These are phyloP conservation scores for Cystobasidium slooffiae DNA, from an alignment of 1,284 basidiomycete genomes.

Conservation along the genomic window DNA sequence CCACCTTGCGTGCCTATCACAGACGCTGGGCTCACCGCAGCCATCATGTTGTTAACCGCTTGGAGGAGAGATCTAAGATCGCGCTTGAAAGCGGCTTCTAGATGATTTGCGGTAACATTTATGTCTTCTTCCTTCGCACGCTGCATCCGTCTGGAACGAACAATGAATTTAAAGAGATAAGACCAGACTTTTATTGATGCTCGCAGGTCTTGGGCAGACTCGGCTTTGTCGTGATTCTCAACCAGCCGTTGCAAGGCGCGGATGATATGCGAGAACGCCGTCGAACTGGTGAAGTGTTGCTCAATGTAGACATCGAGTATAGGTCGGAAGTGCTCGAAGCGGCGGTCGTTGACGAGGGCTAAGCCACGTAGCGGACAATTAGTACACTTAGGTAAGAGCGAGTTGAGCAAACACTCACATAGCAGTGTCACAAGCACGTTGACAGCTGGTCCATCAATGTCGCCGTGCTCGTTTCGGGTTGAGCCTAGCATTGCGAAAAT, in stretches of 20 bases:
- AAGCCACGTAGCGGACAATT: conserved; percentile 57
- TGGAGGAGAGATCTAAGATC: conserved; percentile 60
- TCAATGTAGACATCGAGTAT: conserved; percentile 93
- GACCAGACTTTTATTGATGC: conserved; percentile 95
- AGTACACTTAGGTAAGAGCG: too few species aligned
- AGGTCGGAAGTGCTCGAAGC: conserved; percentile 94
- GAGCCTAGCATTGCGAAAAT: conserved; percentile 88
- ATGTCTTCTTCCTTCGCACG: conserved; percentile 76
- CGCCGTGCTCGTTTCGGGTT: conserved; percentile 70
- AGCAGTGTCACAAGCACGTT: conserved; percentile 84
- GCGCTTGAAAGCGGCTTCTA: conserved; percentile 81
- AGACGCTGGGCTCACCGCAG: conserved; percentile 72
- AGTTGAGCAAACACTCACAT: conserved; percentile 11
- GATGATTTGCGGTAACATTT: conserved; percentile 80
- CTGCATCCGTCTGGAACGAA: conserved; percentile 83
- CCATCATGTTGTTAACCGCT: conserved; percentile 89
- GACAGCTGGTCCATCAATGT: conserved; percentile 86
- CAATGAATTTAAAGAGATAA: conserved; percentile 92
- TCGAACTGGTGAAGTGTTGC: conserved; percentile 76
- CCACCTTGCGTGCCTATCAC: conserved; percentile 93
- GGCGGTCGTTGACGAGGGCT: conserved; percentile 84
- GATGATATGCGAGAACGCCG: conserved; percentile 79
- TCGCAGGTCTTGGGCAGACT: conserved; percentile 76
- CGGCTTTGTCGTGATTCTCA: conserved; percentile 70
- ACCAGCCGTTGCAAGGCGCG: conserved; percentile 84